phyloP scores from a whole-genome alignment of 306 rosid species.

The Ceratonia siliqua region DNA sequence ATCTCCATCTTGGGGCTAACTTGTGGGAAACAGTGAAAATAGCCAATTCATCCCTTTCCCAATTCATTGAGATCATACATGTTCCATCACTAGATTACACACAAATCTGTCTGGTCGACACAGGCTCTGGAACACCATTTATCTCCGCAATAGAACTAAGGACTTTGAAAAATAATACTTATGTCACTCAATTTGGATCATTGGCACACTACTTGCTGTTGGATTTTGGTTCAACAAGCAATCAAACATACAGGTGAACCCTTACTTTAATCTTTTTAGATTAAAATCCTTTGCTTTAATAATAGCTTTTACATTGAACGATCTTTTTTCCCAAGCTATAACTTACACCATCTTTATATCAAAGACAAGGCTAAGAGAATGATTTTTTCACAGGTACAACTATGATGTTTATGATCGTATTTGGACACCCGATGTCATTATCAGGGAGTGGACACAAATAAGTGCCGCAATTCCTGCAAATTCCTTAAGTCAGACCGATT shows the following conservation, averaged over 20 bases:
- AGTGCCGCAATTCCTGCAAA: not conserved
- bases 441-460: not conserved
- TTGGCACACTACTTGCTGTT: not conserved
- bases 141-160: constrained; percentile 49
- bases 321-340: too few relatives aligned
- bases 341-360: too few relatives aligned
- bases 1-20: constrained; percentile 45
- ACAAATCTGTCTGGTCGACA: constrained; percentile 46
- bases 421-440: not conserved
- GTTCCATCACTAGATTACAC: constrained; percentile 31
- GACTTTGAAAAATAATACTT: constrained; percentile 30
- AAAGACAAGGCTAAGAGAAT: not conserved
- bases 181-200: constrained; percentile 22
- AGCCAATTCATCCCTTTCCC: not conserved
- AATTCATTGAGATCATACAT: constrained; percentile 34
- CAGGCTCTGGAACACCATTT: constrained; percentile 47
- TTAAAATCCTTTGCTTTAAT: not conserved
- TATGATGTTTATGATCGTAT: constrained; percentile 40
- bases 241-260: not conserved
- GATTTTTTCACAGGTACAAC: constrained; percentile 32
- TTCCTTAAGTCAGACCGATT: not conserved
- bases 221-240: constrained; percentile 36
- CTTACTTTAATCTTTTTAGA: too few relatives aligned
- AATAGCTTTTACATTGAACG: too few relatives aligned
- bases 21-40: constrained; percentile 38